Evolutionary conservation across 2,329 filamentous ascomycete genomes (phyloP).

Genomic region (Botrytis fragariae): DNA sequence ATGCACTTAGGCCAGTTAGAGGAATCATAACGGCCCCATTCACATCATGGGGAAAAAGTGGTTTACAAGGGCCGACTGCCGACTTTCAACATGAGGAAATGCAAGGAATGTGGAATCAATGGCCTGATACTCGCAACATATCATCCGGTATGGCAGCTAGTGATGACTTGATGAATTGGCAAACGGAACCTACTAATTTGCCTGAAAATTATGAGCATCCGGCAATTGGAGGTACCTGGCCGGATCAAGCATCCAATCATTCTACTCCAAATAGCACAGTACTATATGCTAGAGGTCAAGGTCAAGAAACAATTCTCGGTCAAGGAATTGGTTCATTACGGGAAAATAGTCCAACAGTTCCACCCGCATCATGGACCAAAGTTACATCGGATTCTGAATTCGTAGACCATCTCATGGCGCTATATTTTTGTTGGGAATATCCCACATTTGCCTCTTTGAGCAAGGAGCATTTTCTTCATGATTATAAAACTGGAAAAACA

Average conservation of each 20-base stretch:
- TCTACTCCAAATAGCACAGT: constrained; percentile 23
- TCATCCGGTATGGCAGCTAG: background rate
- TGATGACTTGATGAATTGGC: constrained; percentile 37
- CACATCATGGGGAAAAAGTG: constrained; percentile 49
- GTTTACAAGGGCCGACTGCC: constrained; percentile 26
- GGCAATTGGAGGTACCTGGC: constrained; percentile 45
- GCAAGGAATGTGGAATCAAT: constrained; percentile 8
- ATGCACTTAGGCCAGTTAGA: constrained; percentile 36
- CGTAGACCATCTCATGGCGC: constrained; percentile 59
- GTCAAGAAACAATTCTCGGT: constrained; percentile 53
- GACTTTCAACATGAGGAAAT: constrained; percentile 24
- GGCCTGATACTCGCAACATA: background rate
- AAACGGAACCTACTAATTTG: constrained; percentile 22
- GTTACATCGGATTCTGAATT: constrained; percentile 57
- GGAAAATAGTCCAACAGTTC: constrained; percentile 68
- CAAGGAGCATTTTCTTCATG: constrained; percentile 38
- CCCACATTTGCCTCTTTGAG: constrained; percentile 70
- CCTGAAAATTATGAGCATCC: constrained; percentile 45
- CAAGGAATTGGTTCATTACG: constrained; percentile 55
- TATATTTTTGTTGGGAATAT: constrained; percentile 75
- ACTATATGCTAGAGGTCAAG: constrained; percentile 44
- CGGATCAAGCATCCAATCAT: constrained; percentile 16
- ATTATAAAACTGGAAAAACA: constrained; percentile 25
- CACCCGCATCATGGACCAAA: constrained; percentile 63
- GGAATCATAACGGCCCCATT: constrained; percentile 50